Conservation (phyloP, 2,329 filamentous ascomycete species). For the Albophoma yamanashiensis region DNA sequence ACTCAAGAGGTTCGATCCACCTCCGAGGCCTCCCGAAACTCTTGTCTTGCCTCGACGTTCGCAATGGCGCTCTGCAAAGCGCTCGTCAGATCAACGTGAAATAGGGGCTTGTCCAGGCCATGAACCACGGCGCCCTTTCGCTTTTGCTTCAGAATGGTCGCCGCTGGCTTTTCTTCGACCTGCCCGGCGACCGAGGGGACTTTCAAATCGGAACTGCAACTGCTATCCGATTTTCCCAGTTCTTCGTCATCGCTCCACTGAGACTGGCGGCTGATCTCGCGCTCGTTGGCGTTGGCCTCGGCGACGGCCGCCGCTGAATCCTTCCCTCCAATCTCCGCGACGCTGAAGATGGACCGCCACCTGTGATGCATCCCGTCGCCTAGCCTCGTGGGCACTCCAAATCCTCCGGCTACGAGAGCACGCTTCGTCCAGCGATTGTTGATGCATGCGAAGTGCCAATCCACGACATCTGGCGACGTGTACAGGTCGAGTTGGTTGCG, state of each 20-base stretch:
- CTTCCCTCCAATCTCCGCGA: conserved; percentile 71
- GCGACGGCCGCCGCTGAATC: conserved; percentile 60
- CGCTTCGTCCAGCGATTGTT: conserved; percentile 88
- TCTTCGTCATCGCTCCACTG: conserved; percentile 20
- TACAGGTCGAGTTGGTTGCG: conserved; percentile 89
- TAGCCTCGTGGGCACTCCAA: conserved; percentile 63
- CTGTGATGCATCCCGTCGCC: conserved; percentile 41
- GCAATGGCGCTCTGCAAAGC: conserved; percentile 80
- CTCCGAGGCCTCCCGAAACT: conserved; percentile 11
- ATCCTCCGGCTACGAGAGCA: conserved; percentile 75
- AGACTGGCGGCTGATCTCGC: conserved; percentile 3
- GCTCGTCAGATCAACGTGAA: conserved; percentile 86
- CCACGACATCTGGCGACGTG: conserved; percentile 66
- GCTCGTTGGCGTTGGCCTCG: conserved; percentile 50
- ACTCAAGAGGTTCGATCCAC: not conserved
- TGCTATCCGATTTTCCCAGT: conserved; percentile 19
- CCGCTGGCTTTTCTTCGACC: conserved; percentile 27
- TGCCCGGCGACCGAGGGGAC: not conserved
- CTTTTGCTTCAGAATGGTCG: conserved; percentile 13
- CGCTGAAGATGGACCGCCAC: conserved; percentile 94
- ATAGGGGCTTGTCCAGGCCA: conserved; percentile 80
- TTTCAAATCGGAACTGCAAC: conserved; percentile 1
- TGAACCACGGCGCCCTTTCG: conserved; percentile 59
- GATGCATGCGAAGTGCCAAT: conserved; percentile 94
- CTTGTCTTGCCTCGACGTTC: conserved; percentile 53